phyloP scores from a whole-genome alignment of 208 protist genomes.

The Jaenimonas drosophilae region DNA sequence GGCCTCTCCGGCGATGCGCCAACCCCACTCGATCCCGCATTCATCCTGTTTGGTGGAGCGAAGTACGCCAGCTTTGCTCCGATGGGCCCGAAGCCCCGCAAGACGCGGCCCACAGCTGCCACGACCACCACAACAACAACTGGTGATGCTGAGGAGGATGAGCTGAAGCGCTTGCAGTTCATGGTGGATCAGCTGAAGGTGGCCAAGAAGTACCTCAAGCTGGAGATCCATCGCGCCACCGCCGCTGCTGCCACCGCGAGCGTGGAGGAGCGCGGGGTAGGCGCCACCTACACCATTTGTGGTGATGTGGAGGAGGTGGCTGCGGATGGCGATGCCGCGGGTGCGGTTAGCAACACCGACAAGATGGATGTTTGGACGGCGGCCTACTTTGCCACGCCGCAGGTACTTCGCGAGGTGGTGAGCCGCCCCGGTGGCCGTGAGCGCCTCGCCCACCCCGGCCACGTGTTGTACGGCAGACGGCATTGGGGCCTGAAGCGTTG shows the following conservation, averaged over 20 bases:
- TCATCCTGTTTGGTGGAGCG: constrained; percentile 73
- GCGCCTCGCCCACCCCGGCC: constrained; percentile 26
- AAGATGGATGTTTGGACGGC: constrained; percentile 4
- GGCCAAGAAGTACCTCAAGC: constrained; percentile 48
- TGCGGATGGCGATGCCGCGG: no score
- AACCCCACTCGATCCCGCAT: constrained; percentile 34
- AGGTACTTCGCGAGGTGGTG: constrained; percentile 34
- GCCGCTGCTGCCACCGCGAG: background rate
- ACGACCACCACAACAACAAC: background rate
- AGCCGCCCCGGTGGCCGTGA: constrained; percentile 18
- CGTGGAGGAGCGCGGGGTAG: background rate
- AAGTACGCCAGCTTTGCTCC: constrained; percentile 34
- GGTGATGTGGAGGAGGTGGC: no score
- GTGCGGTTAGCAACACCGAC: background rate
- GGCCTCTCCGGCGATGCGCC: constrained; percentile 17
- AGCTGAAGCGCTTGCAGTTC: constrained; percentile 28
- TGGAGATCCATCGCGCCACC: constrained; percentile 3
- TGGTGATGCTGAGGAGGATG: constrained; percentile 6
- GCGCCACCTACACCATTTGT: background rate
- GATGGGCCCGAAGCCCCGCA: constrained; percentile 3
- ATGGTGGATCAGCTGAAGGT: constrained; percentile 67
- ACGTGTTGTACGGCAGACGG: constrained; percentile 45
- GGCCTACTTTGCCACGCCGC: constrained; percentile 49
- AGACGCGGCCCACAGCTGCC: constrained; percentile 2
- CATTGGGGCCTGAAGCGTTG: constrained; percentile 61